Conservation (phyloP, 2,329 filamentous ascomycete species). For the Colletotrichum sp. region DNA sequence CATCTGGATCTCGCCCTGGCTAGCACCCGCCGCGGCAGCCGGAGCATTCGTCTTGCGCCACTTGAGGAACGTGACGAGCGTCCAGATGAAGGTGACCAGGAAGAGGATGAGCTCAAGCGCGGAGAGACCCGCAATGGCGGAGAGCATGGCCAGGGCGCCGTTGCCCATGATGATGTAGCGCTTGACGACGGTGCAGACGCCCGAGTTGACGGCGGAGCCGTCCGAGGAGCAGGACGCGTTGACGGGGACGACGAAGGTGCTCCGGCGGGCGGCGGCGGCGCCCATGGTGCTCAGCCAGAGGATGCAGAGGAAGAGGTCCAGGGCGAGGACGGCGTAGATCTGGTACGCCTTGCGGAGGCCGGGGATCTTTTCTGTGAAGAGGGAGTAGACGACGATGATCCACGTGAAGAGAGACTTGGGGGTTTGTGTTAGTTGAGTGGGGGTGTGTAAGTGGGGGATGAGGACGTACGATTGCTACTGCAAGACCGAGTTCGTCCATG, state of each 20-base stretch:
- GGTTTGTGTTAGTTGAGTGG: neutral
- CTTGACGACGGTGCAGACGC: constrained; percentile 36
- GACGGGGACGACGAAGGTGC: constrained; percentile 37
- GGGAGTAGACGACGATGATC: constrained; percentile 44
- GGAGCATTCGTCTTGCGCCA: constrained; percentile 36
- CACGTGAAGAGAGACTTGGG: constrained; percentile 49
- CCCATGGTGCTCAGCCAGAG: constrained; percentile 52
- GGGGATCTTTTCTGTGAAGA: constrained; percentile 45
- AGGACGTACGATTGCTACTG: constrained; percentile 43
- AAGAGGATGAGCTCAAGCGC: constrained; percentile 48
- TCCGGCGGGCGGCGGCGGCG: constrained; percentile 43
- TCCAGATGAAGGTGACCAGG: constrained; percentile 40
- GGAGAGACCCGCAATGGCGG: constrained; percentile 46
- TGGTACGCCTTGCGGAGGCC: constrained; percentile 42
- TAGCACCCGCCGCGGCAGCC: constrained; percentile 5
- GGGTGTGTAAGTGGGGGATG: neutral
- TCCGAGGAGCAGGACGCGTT: constrained; percentile 36
- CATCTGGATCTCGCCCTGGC: constrained; percentile 37
- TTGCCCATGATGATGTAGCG: constrained; percentile 38
- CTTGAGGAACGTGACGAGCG: constrained; percentile 35
- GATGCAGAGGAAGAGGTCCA: constrained; percentile 49
- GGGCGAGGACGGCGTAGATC: constrained; percentile 46
- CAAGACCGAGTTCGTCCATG: constrained; percentile 43
- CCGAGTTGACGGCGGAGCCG: constrained; percentile 43
- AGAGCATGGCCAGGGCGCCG: constrained; percentile 37